Conservation (phyloP, 176 grass and related monocot species). For the Cenchrus americanus region DNA sequence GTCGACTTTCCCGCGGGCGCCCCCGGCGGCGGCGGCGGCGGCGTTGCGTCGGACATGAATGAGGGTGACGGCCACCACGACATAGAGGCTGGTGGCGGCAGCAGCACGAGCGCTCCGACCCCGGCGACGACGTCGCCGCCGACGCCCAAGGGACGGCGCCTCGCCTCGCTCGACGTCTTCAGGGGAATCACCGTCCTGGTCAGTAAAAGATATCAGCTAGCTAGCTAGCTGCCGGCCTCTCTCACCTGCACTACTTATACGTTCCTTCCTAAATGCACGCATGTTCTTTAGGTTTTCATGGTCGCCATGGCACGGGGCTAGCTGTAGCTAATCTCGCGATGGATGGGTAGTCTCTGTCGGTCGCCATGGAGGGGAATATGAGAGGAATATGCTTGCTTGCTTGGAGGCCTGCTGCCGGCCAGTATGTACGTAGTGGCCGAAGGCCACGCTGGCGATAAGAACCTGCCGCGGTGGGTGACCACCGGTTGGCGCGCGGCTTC, state of each 20-base stretch:
- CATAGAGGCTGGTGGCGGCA: constrained; percentile 9
- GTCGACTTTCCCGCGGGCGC: neutral
- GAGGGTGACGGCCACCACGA: neutral
- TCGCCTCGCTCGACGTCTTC: constrained; percentile 87
- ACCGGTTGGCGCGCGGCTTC: neutral
- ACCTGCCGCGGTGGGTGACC: neutral
- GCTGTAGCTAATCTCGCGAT: neutral
- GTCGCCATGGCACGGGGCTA: too few species aligned
- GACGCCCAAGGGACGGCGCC: constrained; percentile 20
- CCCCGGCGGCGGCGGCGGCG: neutral
- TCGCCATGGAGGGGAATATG: neutral
- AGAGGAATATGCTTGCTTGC: neutral
- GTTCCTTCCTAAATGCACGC: neutral
- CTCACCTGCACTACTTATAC: neutral
- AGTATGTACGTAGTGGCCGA: neutral
- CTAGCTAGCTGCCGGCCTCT: too few species aligned
- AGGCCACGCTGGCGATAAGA: neutral
- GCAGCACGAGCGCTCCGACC: too few species aligned
- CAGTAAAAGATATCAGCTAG: neutral
- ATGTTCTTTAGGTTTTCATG: neutral
- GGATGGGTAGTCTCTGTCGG: neutral
- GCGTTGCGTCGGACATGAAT: too few species aligned
- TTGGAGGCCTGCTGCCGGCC: too few species aligned
- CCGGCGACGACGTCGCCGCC: neutral
- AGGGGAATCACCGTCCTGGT: constrained; percentile 76